phyloP scores from a whole-genome alignment of 2,329 filamentous ascomycete species.

The Penicillium polonicum region DNA sequence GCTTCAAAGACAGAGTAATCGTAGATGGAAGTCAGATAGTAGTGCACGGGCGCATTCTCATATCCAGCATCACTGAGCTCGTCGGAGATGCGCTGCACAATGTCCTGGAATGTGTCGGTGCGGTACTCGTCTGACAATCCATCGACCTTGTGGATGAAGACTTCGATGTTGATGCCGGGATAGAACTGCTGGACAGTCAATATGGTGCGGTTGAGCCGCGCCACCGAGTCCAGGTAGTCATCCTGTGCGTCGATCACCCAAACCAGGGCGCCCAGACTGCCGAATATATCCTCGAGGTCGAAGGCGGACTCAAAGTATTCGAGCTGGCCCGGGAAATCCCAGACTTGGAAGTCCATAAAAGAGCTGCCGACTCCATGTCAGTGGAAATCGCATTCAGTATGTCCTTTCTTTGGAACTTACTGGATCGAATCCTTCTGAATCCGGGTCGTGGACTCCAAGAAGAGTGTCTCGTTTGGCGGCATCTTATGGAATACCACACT shows the following conservation, averaged over 20 bases:
- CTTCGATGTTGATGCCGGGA: conserved; percentile 92
- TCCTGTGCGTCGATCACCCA: conserved; percentile 99
- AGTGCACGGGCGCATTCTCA: conserved; percentile 89
- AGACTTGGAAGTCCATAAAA: conserved; percentile 99
- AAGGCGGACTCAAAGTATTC: conserved; percentile 88
- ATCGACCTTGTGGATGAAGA: conserved; percentile 99
- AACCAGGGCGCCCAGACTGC: conserved; percentile 88
- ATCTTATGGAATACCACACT: conserved; percentile 99
- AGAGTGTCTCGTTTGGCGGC: conserved; percentile 90
- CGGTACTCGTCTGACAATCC: conserved; percentile 97
- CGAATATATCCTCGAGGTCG: conserved; percentile 90
- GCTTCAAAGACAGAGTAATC: conserved; percentile 98
- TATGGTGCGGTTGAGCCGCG: conserved; percentile 82
- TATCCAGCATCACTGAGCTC: conserved; percentile 91
- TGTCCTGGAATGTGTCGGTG: conserved; percentile 92
- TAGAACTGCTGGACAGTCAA: conserved; percentile 84
- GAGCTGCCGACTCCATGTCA: conserved; percentile 58
- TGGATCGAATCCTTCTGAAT: conserved; percentile 95
- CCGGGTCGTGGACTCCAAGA: conserved; percentile 88
- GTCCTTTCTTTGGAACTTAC: conserved; percentile 55
- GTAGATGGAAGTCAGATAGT: conserved; percentile 96
- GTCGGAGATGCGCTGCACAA: conserved; percentile 93
- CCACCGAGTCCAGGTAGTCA: conserved; percentile 90
- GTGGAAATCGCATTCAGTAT: background rate
- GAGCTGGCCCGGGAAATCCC: conserved; percentile 94